A percentile compares a stretch with the other conserved stretches of the same genome.
Evolutionary conservation across 352 stramenopile species (phyloP).

Genomic region (Phytophthora citrophthora): DNA sequence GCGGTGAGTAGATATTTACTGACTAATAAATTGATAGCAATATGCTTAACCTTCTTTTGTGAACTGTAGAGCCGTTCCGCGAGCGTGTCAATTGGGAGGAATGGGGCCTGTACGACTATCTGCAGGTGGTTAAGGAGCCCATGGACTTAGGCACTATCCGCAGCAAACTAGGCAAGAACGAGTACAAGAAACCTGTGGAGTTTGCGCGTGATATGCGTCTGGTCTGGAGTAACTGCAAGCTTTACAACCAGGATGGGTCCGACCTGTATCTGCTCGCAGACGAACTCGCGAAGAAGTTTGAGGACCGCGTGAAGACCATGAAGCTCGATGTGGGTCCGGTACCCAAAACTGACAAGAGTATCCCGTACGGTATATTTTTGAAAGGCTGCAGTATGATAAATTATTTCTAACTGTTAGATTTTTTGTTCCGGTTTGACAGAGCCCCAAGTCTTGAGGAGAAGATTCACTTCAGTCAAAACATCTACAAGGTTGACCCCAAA

Average conservation of each 20-base stretch:
- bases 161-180: constrained; percentile 74
- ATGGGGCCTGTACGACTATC: constrained; percentile 91
- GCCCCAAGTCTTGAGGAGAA: constrained; percentile 84
- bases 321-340: constrained; percentile 80
- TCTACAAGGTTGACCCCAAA: constrained; percentile 85
- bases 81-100: constrained; percentile 92
- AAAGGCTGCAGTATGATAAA: background rate
- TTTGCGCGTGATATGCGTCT: constrained; percentile 87
- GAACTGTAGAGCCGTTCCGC: constrained; percentile 74
- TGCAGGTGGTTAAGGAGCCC: constrained; percentile 90
- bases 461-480: constrained; percentile 89
- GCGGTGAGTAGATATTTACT: constrained; percentile 41
- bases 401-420: constrained; percentile 8
- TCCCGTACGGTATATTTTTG: constrained; percentile 50
- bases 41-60: constrained; percentile 2
- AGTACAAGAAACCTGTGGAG: constrained; percentile 86
- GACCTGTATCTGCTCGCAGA: constrained; percentile 88
- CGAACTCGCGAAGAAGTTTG: constrained; percentile 88
- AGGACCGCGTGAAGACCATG: constrained; percentile 85
- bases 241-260: constrained; percentile 91
- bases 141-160: constrained; percentile 93
- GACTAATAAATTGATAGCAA: background rate
- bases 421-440: constrained; percentile 30
- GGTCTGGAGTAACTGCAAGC: constrained; percentile 88
- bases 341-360: constrained; percentile 66